A percentile compares a stretch with the other conserved stretches of the same genome.
These are phyloP conservation scores for Trypanosoma cruzi DNA, from an alignment of 208 protist genomes.

Conservation along the genomic window DNA sequence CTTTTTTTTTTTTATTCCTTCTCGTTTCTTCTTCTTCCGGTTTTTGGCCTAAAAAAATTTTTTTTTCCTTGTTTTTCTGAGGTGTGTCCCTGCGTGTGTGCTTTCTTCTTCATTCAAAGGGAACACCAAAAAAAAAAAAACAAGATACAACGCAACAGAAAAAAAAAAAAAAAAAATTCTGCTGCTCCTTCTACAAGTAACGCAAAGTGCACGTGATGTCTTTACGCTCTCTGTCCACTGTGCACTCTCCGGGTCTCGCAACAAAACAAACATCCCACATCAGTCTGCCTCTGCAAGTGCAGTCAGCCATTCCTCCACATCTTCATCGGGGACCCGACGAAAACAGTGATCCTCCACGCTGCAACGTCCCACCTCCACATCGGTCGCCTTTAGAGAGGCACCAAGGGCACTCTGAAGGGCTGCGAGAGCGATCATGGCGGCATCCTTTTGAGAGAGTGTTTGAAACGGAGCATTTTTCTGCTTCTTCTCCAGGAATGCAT, in stretches of 20 bases:
- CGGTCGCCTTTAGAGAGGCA: constrained; percentile 65
- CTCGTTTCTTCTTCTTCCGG: not conserved
- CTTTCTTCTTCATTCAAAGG: not conserved
- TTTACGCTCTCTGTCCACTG: not conserved
- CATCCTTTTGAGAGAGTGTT: constrained; percentile 70
- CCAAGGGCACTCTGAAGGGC: constrained; percentile 83
- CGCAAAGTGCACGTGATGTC: not conserved
- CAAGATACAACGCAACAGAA: constrained; percentile 12
- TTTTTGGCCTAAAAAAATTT: not conserved
- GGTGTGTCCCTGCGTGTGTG: too few relatives aligned
- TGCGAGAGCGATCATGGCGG: constrained; percentile 81
- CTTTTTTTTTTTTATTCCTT: not conserved
- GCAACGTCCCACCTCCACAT: constrained; percentile 86
- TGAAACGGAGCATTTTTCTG: constrained; percentile 90
- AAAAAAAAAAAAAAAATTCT: not conserved
- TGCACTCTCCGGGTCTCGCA: not conserved
- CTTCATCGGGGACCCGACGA: constrained; percentile 55
- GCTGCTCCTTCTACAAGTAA: constrained; percentile 7
- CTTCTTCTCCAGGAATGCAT: constrained; percentile 96
- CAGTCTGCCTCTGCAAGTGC: constrained; percentile 87
- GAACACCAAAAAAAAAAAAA: constrained; percentile 18
- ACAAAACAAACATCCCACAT: not conserved
- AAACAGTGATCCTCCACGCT: constrained; percentile 43
- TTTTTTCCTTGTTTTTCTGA: constrained; percentile 1
- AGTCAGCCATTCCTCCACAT: constrained; percentile 90